Percentiles rank a stretch among this genome's conserved stretches.
Evolutionary conservation across 257 asterid genomes (phyloP).

Genomic region (Nicotiana paniculata): DNA sequence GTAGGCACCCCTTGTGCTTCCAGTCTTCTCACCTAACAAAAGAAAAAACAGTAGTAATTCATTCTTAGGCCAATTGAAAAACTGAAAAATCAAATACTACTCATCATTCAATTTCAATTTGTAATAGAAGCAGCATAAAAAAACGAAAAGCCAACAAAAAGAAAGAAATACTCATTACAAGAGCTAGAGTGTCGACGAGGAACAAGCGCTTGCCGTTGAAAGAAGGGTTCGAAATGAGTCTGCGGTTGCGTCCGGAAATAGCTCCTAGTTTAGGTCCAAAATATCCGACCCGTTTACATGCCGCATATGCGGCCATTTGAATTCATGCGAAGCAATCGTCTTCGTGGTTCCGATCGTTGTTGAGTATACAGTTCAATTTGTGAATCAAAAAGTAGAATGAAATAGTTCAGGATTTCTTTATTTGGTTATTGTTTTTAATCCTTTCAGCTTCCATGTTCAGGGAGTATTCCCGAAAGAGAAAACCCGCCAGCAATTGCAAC

Average conservation of each 20-base stretch:
- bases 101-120: not conserved
- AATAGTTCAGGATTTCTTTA: not conserved
- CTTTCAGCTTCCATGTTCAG: not conserved
- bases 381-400: not conserved
- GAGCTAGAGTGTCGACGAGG: constrained; percentile 88
- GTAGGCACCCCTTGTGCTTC: constrained; percentile 81
- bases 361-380: not conserved
- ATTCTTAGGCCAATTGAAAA: not conserved
- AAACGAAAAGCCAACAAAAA: not conserved
- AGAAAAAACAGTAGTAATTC: not conserved
- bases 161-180: constrained; percentile 27
- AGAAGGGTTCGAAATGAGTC: constrained; percentile 44
- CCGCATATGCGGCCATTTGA: constrained; percentile 53
- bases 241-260: constrained; percentile 4
- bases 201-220: constrained; percentile 56
- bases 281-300: constrained; percentile 37
- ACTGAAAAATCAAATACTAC: not conserved
- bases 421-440: not conserved
- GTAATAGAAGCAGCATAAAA: not conserved
- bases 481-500: not conserved
- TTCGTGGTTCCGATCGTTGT: not conserved
- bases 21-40: constrained; percentile 66
- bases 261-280: constrained; percentile 17
- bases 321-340: not conserved
- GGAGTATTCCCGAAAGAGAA: not conserved